These are phyloP conservation scores for Sporothrix sp. DNA, from an alignment of 2,329 filamentous ascomycete genomes.

Conservation along the genomic window DNA sequence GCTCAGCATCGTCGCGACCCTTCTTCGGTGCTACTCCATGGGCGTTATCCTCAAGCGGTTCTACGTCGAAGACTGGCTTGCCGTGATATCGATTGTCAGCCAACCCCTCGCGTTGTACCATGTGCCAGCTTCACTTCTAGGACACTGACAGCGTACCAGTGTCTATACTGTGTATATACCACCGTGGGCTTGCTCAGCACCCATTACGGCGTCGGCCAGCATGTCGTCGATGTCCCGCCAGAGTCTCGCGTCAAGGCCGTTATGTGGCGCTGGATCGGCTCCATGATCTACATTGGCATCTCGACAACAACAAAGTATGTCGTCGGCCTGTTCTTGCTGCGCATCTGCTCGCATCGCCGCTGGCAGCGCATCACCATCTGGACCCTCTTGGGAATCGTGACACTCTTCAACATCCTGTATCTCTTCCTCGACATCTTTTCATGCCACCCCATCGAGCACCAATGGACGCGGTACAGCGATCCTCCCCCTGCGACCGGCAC, in stretches of 20 bases:
- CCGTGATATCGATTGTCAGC: background rate
- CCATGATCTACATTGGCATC: background rate
- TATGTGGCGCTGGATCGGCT: background rate
- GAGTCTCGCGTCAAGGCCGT: background rate
- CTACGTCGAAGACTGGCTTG: constrained; percentile 2
- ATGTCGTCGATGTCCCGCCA: background rate
- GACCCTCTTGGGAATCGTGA: background rate
- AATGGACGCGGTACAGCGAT: background rate
- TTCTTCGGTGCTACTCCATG: constrained; percentile 4
- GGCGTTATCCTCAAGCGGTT: background rate
- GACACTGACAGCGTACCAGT: background rate
- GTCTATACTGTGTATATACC: background rate
- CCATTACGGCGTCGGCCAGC: background rate
- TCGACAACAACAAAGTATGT: background rate
- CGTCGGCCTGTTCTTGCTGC: background rate
- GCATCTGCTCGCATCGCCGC: constrained; percentile 4
- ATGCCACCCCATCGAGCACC: background rate
- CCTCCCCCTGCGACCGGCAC: background rate
- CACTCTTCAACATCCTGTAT: background rate
- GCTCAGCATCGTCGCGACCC: background rate
- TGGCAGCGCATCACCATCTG: constrained; percentile 2
- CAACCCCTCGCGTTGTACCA: background rate
- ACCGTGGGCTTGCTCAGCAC: background rate
- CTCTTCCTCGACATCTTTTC: background rate
- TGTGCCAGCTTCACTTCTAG: too few species aligned